Percentiles rank a stretch among this genome's conserved stretches.
These are phyloP conservation scores for Priceomyces melissophilus DNA, from an alignment of 805 yeast genomes.

Conservation along the genomic window DNA sequence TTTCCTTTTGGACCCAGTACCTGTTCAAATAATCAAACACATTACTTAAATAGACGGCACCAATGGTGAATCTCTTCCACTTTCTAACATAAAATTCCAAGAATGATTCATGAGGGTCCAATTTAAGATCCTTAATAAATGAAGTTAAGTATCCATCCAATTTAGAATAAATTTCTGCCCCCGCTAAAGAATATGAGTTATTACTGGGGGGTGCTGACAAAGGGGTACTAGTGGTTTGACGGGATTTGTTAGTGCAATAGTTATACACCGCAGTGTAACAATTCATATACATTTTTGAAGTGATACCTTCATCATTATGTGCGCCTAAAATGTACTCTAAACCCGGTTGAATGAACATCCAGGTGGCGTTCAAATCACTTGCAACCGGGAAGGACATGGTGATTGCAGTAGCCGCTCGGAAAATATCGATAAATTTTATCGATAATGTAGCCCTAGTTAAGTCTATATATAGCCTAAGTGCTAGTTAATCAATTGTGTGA, in stretches of 20 bases:
- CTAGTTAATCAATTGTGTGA: too few relatives aligned
- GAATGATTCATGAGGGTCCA: conserved; percentile 60
- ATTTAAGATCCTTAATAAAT: conserved; percentile 52
- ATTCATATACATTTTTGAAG: conserved; percentile 74
- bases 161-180: conserved; percentile 81
- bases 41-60: conserved; percentile 88
- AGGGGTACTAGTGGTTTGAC: conserved; percentile 23
- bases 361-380: conserved; percentile 64
- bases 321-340: conserved; percentile 66
- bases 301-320: conserved; percentile 62
- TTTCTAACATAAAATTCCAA: conserved; percentile 78
- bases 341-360: conserved; percentile 78
- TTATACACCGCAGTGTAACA: conserved; percentile 91
- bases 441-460: too few relatives aligned
- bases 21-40: conserved; percentile 94
- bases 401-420: too few relatives aligned
- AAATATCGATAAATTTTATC: too few relatives aligned
- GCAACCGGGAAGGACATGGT: conserved; percentile 44
- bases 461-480: too few relatives aligned
- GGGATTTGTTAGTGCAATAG: conserved; percentile 80
- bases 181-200: conserved; percentile 58
- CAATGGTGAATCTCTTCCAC: conserved; percentile 88
- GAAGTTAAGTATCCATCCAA: conserved; percentile 61
- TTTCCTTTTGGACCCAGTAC: conserved; percentile 95
- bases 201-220: conserved; percentile 15